Percentiles rank a stretch among this genome's conserved stretches.
These are phyloP conservation scores for Trichosporon coremiiforme DNA, from an alignment of 1,284 basidiomycete species.

Conservation along the genomic window DNA sequence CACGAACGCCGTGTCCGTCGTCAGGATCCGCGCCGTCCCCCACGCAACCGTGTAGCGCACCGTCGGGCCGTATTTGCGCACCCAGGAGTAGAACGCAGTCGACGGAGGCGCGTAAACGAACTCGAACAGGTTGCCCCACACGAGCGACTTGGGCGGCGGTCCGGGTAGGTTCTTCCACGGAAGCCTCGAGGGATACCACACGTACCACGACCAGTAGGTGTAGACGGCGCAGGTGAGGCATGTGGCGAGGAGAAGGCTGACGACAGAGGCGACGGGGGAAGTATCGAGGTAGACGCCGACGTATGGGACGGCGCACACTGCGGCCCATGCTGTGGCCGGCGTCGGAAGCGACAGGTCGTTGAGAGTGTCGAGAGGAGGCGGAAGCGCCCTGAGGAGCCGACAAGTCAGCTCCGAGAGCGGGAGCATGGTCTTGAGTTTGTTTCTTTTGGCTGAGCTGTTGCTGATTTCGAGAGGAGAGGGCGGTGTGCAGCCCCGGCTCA, in stretches of 20 bases:
- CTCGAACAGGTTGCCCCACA: constrained; percentile 33
- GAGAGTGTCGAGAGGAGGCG: background rate
- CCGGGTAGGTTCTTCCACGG: constrained; percentile 28
- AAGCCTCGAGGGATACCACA: background rate
- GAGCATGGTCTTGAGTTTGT: background rate
- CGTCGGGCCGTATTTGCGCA: constrained; percentile 34
- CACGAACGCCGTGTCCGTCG: constrained; percentile 65
- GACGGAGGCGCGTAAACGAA: constrained; percentile 32
- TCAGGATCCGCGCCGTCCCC: constrained; percentile 59
- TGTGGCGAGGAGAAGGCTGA: too few relatives aligned
- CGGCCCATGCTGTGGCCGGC: background rate
- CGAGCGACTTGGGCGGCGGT: constrained; percentile 24
- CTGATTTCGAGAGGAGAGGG: too few relatives aligned
- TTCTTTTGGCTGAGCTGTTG: too few relatives aligned
- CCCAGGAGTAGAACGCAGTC: constrained; percentile 34
- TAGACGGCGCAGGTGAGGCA: background rate
- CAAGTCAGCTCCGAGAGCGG: background rate
- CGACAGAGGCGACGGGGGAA: too few relatives aligned
- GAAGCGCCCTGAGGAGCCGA: background rate
- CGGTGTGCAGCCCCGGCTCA: too few relatives aligned
- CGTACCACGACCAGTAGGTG: background rate
- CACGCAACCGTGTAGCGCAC: constrained; percentile 32
- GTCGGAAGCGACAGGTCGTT: too few relatives aligned
- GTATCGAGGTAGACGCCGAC: background rate
- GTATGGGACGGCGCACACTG: background rate